Evolutionary conservation across 768 basidiomycete genomes (phyloP).

Genomic region (Mycena metata): DNA sequence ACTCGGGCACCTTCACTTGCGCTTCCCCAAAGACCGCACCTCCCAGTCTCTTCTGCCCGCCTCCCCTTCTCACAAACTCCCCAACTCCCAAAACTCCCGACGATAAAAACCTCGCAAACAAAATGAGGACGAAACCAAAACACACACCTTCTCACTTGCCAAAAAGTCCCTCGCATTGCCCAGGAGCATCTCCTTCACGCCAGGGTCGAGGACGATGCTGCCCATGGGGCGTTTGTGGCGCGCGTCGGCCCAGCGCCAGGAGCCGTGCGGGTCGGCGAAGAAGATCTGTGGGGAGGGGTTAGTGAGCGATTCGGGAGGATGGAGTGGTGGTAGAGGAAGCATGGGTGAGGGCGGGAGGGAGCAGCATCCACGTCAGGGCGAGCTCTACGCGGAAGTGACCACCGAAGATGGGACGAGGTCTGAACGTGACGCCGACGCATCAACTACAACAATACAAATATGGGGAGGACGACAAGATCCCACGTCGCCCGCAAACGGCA

Average conservation of each 20-base stretch:
- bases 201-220: conserved; percentile 88
- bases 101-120: conserved; percentile 1
- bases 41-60: not conserved
- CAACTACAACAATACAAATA: too few relatives aligned
- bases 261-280: conserved; percentile 89
- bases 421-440: too few relatives aligned
- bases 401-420: too few relatives aligned
- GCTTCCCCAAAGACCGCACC: too few relatives aligned
- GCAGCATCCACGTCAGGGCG: too few relatives aligned
- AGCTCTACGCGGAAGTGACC: too few relatives aligned
- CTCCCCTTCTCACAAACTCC: too few relatives aligned
- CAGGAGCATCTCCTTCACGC: conserved; percentile 91
- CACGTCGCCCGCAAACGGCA: too few relatives aligned
- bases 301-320: not conserved
- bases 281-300: conserved; percentile 67
- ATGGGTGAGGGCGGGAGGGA: too few relatives aligned
- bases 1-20: too few relatives aligned
- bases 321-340: not conserved
- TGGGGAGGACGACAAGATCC: too few relatives aligned
- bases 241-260: conserved; percentile 91
- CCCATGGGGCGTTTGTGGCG: conserved; percentile 91
- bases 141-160: conserved; percentile 79
- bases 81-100: not conserved
- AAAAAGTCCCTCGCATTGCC: conserved; percentile 88
- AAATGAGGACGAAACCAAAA: too few relatives aligned